Evolutionary conservation across 2,329 filamentous ascomycete genomes (phyloP).

Genomic region (Ilyonectria robusta): DNA sequence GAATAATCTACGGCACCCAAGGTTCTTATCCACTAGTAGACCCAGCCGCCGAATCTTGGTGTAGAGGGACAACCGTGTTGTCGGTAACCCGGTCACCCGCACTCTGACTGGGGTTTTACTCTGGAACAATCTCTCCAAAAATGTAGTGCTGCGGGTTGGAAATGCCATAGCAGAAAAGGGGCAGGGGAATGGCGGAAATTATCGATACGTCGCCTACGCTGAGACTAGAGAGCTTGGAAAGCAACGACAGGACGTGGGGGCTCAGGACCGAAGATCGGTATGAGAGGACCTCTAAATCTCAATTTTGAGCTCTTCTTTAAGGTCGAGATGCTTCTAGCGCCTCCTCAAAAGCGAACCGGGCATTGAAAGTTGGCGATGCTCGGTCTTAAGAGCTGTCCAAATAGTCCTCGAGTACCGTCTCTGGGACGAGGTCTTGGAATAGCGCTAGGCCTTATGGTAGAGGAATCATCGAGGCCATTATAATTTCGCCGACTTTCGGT

Average conservation of each 20-base stretch:
- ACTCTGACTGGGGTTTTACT: background rate
- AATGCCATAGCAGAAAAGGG: constrained; percentile 8
- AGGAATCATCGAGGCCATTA: constrained; percentile 4
- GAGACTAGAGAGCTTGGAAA: constrained; percentile 12
- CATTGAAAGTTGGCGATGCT: background rate
- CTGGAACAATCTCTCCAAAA: background rate
- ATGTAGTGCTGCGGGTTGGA: constrained; percentile 11
- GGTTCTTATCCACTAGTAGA: background rate
- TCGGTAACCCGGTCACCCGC: background rate
- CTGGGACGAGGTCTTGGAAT: constrained; percentile 4
- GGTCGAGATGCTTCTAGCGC: background rate
- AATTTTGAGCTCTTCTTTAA: constrained; percentile 9
- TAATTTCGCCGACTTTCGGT: background rate
- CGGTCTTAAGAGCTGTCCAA: background rate
- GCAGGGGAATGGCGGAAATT: constrained; percentile 11
- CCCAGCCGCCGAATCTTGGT: background rate
- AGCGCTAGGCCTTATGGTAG: constrained; percentile 1
- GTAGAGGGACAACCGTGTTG: background rate
- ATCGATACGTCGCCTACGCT: constrained; percentile 9
- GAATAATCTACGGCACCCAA: background rate
- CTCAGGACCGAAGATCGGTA: constrained; percentile 3
- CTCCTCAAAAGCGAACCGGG: constrained; percentile 3
- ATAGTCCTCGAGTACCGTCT: constrained; percentile 1
- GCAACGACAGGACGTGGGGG: constrained; percentile 1
- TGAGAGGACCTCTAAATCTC: background rate